These are phyloP conservation scores for Solanum megistacrolobum DNA, from an alignment of 257 asterid genomes.

Conservation along the genomic window DNA sequence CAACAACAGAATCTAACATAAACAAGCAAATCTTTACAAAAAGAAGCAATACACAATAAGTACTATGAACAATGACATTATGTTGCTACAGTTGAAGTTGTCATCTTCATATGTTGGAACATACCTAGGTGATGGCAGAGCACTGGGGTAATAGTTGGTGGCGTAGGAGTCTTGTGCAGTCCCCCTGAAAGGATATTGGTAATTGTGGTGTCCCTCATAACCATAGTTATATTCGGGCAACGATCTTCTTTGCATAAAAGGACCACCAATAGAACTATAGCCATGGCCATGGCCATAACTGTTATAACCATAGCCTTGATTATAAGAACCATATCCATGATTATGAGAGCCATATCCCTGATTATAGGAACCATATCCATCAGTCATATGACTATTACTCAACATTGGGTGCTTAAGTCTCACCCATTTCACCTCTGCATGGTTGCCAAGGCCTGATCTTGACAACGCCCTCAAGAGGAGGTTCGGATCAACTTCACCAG, in stretches of 20 bases:
- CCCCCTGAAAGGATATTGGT: neutral
- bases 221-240: neutral
- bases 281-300: neutral
- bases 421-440: constrained; percentile 33
- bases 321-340: neutral
- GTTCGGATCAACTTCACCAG: constrained; percentile 45
- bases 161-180: neutral
- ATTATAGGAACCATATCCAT: neutral
- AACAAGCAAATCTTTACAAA: neutral
- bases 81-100: neutral
- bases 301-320: neutral
- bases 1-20: neutral
- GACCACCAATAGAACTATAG: constrained; percentile 2
- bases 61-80: neutral
- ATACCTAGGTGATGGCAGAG: neutral
- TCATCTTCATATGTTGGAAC: neutral
- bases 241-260: constrained; percentile 3
- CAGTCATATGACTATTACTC: neutral
- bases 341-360: neutral
- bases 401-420: constrained; percentile 31
- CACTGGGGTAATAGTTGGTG: neutral
- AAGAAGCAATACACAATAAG: neutral
- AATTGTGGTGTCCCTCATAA: neutral
- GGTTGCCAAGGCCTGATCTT: constrained; percentile 29
- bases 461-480: constrained; percentile 27